Evolutionary conservation across 139 green algal genomes (phyloP).

Genomic region (Helicosporidium sp.): DNA sequence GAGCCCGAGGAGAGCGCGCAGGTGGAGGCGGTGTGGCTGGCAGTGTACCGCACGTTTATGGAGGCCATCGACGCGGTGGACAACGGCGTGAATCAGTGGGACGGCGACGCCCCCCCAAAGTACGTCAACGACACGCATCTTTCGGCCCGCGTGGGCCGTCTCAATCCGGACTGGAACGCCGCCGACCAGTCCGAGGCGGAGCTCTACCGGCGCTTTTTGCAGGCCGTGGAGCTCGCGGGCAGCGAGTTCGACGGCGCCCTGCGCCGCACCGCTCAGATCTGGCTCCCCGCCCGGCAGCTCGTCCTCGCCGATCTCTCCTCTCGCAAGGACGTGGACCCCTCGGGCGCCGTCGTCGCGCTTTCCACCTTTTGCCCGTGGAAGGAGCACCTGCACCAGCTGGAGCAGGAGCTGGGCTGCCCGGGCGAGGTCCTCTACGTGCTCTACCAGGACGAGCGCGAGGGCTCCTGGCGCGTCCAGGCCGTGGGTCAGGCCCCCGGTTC

Average conservation of each 20-base stretch:
- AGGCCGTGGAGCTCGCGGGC: constrained; percentile 70
- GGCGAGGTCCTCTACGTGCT: constrained; percentile 31
- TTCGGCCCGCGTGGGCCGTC: constrained; percentile 41
- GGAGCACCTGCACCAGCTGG: constrained; percentile 80
- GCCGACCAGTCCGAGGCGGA: constrained; percentile 10
- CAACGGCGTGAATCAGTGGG: constrained; percentile 73
- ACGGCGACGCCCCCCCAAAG: constrained; percentile 25
- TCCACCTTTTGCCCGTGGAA: constrained; percentile 74
- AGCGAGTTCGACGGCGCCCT: constrained; percentile 52
- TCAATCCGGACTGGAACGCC: constrained; percentile 81
- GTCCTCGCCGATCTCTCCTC: constrained; percentile 34
- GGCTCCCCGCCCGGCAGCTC: constrained; percentile 63
- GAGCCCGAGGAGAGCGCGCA: constrained; percentile 31
- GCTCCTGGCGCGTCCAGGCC: constrained; percentile 63
- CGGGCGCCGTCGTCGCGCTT: constrained; percentile 42
- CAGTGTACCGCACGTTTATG: constrained; percentile 87
- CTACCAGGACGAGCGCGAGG: constrained; percentile 63
- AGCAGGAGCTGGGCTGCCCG: constrained; percentile 55
- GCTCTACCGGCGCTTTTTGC: constrained; percentile 41
- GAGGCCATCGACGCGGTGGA: constrained; percentile 87
- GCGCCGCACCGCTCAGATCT: constrained; percentile 18
- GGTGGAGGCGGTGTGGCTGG: constrained; percentile 58
- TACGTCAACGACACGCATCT: constrained; percentile 79
- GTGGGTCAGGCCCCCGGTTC: constrained; percentile 46
- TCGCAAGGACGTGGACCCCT: constrained; percentile 28